These are phyloP conservation scores for Lunularia cruciata DNA, from an alignment of 225 moss, liverwort and hornwort genomes.

Conservation along the genomic window DNA sequence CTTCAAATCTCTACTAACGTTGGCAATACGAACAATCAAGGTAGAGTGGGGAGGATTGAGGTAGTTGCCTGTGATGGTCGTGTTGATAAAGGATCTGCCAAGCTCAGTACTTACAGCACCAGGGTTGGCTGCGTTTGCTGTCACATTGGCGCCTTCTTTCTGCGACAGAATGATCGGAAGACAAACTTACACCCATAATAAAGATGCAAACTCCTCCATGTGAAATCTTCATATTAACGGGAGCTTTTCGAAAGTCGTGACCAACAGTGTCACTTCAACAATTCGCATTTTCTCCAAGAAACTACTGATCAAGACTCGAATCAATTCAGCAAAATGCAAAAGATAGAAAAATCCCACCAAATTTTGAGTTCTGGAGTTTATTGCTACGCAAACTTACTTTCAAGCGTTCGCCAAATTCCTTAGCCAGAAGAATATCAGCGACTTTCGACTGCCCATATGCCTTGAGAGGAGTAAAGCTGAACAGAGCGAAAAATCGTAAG, in stretches of 20 bases:
- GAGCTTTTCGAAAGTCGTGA: too few species aligned
- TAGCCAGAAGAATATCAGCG: constrained; percentile 27
- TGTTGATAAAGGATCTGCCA: constrained; percentile 3
- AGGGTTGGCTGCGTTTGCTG: constrained; percentile 28
- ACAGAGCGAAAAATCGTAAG: too few species aligned
- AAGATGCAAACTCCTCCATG: constrained; percentile 22
- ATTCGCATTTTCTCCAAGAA: too few species aligned
- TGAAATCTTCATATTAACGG: constrained; percentile 22
- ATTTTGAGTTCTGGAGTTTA: too few species aligned
- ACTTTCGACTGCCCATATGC: constrained; percentile 37
- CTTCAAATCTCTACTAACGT: too few species aligned
- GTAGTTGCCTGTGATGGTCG: background rate
- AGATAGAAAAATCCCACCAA: too few species aligned
- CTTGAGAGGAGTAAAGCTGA: constrained; percentile 4
- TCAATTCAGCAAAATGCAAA: too few species aligned
- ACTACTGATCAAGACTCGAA: too few species aligned
- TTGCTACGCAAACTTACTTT: constrained; percentile 26
- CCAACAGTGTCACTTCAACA: too few species aligned
- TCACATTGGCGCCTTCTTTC: constrained; percentile 27
- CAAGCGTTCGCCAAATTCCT: constrained; percentile 24
- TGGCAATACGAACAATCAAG: too few species aligned
- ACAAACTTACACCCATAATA: constrained; percentile 16
- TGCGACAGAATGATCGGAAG: background rate
- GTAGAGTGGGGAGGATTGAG: too few species aligned
- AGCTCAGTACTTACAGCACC: constrained; percentile 21